These are phyloP conservation scores for Kalmusia sp. DNA, from an alignment of 2,329 filamentous ascomycete genomes.

Conservation along the genomic window DNA sequence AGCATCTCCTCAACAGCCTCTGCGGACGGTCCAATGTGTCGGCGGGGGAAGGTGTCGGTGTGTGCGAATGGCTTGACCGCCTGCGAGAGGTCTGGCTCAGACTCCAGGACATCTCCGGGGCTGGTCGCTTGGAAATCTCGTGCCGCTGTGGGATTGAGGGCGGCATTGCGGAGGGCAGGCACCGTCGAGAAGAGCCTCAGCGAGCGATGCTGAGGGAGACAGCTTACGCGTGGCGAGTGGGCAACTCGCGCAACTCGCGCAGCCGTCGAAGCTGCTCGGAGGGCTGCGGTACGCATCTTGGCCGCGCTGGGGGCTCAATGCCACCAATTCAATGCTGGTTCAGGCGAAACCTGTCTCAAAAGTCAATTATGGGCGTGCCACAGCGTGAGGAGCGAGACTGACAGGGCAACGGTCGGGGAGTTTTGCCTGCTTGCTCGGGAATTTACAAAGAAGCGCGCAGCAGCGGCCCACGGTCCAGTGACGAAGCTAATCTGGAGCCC, in stretches of 20 bases:
- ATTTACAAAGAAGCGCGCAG: not conserved
- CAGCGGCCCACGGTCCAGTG: not conserved
- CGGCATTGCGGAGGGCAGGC: conserved; percentile 21
- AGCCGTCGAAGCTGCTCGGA: conserved; percentile 40
- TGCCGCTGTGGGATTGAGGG: conserved; percentile 22
- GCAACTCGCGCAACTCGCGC: conserved; percentile 34
- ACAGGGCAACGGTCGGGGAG: not conserved
- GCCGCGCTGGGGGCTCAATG: conserved; percentile 13
- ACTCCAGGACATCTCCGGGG: conserved; percentile 40
- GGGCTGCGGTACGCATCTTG: conserved; percentile 40
- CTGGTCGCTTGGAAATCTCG: conserved; percentile 33
- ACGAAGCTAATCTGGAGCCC: not conserved
- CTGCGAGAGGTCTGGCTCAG: conserved; percentile 25
- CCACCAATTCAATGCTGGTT: conserved; percentile 1
- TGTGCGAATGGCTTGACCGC: conserved; percentile 45
- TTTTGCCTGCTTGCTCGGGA: not conserved
- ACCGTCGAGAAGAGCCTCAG: conserved; percentile 22
- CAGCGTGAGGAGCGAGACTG: not conserved
- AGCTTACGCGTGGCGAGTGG: conserved; percentile 25
- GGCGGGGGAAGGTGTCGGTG: conserved; percentile 74
- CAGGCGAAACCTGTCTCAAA: not conserved
- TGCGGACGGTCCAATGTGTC: conserved; percentile 86
- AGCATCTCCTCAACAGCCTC: conserved; percentile 79
- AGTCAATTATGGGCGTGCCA: conserved; percentile 1
- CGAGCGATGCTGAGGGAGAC: conserved; percentile 28